phyloP scores from a whole-genome alignment of 352 stramenopile species.

The Phytophthora macrochlamydospora region DNA sequence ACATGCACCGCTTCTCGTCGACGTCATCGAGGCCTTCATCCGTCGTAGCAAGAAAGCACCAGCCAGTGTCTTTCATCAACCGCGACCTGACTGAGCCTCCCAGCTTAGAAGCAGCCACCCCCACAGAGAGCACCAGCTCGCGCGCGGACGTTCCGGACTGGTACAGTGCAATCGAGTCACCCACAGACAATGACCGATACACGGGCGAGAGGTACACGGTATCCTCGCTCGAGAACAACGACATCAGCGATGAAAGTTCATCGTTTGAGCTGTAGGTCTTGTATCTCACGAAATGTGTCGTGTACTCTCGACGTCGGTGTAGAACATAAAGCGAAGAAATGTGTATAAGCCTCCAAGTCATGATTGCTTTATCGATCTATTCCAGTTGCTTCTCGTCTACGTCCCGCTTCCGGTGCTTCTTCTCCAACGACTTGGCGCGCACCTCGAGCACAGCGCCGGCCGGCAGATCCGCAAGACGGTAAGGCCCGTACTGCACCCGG shows the following conservation, averaged over 20 bases:
- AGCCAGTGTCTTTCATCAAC: conserved; percentile 32
- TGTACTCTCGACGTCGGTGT: conserved; percentile 20
- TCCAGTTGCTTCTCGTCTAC: conserved; percentile 17
- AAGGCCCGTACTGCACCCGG: conserved; percentile 90
- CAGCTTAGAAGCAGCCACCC: neutral
- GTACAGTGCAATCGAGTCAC: conserved; percentile 68
- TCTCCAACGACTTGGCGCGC: conserved; percentile 57
- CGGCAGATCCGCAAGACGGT: conserved; percentile 80
- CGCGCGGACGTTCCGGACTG: conserved; percentile 40
- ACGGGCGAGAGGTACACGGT: conserved; percentile 19
- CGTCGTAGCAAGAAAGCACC: conserved; percentile 27
- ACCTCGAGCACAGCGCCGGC: conserved; percentile 83
- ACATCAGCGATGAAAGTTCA: conserved; percentile 43
- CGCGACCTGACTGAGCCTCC: conserved; percentile 33
- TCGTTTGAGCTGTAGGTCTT: conserved; percentile 72
- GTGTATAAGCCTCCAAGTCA: conserved; percentile 15
- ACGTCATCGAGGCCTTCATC: conserved; percentile 42
- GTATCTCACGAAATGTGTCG: conserved; percentile 6
- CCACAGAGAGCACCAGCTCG: conserved; percentile 16
- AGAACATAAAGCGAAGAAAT: conserved; percentile 18
- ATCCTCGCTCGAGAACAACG: conserved; percentile 34
- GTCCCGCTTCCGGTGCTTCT: conserved; percentile 23
- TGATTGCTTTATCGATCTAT: neutral
- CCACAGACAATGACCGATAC: conserved; percentile 43
- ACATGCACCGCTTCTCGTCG: conserved; percentile 46